Evolutionary conservation across 805 yeast species (phyloP).

Genomic region (Kregervanrija delftensis): DNA sequence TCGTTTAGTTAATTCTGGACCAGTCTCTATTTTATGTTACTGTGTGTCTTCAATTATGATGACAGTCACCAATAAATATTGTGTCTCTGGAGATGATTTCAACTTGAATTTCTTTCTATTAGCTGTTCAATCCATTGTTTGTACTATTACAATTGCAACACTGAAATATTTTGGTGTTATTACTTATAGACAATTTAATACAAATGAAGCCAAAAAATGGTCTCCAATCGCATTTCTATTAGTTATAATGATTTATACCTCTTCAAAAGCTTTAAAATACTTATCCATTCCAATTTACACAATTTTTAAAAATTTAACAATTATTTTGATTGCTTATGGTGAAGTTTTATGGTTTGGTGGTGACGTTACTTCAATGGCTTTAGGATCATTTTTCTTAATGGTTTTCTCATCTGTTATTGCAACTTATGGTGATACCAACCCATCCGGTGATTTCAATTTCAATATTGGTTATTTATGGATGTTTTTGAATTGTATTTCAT

Average conservation of each 20-base stretch:
- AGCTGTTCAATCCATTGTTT: conserved; percentile 83
- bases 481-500: conserved; percentile 88
- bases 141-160: conserved; percentile 65
- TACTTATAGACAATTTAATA: conserved; percentile 79
- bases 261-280: conserved; percentile 89
- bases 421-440: conserved; percentile 62
- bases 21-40: conserved; percentile 71
- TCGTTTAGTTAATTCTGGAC: conserved; percentile 44
- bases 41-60: conserved; percentile 91
- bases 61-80: conserved; percentile 97
- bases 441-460: conserved; percentile 34
- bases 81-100: conserved; percentile 65
- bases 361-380: conserved; percentile 78
- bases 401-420: conserved; percentile 95
- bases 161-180: conserved; percentile 71
- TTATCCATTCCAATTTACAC: conserved; percentile 94
- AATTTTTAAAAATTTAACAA: conserved; percentile 94
- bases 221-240: conserved; percentile 85
- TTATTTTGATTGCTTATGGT: conserved; percentile 95
- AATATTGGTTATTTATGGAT: conserved; percentile 93
- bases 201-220: conserved; percentile 91
- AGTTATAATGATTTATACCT: conserved; percentile 92
- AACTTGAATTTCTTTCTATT: conserved; percentile 82
- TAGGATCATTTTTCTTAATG: conserved; percentile 85
- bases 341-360: conserved; percentile 98